These are phyloP conservation scores for Pisolithus sp. DNA, from an alignment of 768 basidiomycete species.

Conservation along the genomic window DNA sequence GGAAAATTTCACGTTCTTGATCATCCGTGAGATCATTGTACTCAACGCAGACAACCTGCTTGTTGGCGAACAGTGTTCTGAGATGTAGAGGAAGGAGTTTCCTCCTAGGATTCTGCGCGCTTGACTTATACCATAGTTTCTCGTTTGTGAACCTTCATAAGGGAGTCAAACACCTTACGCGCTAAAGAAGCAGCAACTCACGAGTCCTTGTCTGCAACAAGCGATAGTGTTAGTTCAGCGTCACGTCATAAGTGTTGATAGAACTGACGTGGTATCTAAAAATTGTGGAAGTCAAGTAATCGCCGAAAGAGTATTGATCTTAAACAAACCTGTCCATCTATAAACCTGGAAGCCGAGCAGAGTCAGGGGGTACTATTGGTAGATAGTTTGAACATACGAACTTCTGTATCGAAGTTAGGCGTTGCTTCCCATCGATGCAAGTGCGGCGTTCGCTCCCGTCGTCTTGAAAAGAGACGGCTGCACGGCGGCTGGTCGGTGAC, in stretches of 20 bases:
- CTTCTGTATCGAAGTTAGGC: constrained; percentile 60
- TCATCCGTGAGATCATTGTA: constrained; percentile 42
- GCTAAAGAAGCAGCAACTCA: constrained; percentile 14
- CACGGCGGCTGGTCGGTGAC: background rate
- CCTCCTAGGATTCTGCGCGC: constrained; percentile 12
- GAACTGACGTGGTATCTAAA: constrained; percentile 39
- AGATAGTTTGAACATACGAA: constrained; percentile 18
- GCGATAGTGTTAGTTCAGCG: constrained; percentile 4
- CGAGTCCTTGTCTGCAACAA: constrained; percentile 34
- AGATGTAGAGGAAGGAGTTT: constrained; percentile 31
- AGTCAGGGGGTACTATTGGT: background rate
- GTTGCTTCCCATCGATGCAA: constrained; percentile 72
- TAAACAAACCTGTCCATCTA: constrained; percentile 47
- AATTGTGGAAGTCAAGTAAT: constrained; percentile 3
- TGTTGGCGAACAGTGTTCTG: constrained; percentile 34
- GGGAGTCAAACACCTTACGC: background rate
- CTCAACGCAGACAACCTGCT: constrained; percentile 47
- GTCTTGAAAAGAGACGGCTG: constrained; percentile 34
- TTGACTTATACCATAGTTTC: constrained; percentile 33
- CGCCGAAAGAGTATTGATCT: background rate
- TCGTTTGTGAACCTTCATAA: constrained; percentile 24
- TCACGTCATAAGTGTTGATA: background rate
- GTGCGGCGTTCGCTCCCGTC: constrained; percentile 41
- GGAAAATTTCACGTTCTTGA: constrained; percentile 64
- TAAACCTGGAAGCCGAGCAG: constrained; percentile 35